Base-by-base conservation (phyloP, 2,329 filamentous ascomycete species). In the Ilyonectria destructans region DNA sequence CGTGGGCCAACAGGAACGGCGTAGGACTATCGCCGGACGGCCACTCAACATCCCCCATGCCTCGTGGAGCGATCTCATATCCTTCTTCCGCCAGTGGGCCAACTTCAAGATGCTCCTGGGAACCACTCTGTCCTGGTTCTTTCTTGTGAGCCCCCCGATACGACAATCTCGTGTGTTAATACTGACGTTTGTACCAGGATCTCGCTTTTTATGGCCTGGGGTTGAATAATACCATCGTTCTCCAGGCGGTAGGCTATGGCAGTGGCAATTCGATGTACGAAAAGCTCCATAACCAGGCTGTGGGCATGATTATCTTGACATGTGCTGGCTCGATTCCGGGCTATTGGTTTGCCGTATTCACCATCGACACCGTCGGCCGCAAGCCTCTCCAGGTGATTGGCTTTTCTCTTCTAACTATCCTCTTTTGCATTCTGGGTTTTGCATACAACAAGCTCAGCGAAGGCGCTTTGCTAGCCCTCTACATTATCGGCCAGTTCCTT, bases 101-200 rank as follows among this genome's bases (percentile, higher is more conserved):
- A 90, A 95, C 73, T 86, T 89, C 56, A 92, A 91, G 80, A 85
- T 93, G 48, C 86, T 96, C 1, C 81, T 95, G 52, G 93, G 92
- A 37, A 96, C 93, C 15, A 93, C 93, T 1, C 83, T 92, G 55
- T 95, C 92, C 0, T 96, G 93, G 93, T 95, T 96, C 82, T 91
- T 95, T 74, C 84, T 96, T 58, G 85, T 87, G 74, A 52, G 83
- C 63, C 9, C 13, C 6, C 26, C 5, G 15, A 1, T 64, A 26
- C 6, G 1, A 33, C 8, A 2, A 1, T 8, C 0, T 17, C 10
- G 21, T 23, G 21, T 23, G 4, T 21, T 2, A 6, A 48, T 65
- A 15, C 71, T 77, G 58, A 76, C 33, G n/a, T 9, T 3, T 13
- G 1, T 43, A 1, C 4, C 26, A 90, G 83, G 93, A 95, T 77